phyloP scores from a whole-genome alignment of 1,139 yeast species.

The Hyphopichia buzzinii region DNA sequence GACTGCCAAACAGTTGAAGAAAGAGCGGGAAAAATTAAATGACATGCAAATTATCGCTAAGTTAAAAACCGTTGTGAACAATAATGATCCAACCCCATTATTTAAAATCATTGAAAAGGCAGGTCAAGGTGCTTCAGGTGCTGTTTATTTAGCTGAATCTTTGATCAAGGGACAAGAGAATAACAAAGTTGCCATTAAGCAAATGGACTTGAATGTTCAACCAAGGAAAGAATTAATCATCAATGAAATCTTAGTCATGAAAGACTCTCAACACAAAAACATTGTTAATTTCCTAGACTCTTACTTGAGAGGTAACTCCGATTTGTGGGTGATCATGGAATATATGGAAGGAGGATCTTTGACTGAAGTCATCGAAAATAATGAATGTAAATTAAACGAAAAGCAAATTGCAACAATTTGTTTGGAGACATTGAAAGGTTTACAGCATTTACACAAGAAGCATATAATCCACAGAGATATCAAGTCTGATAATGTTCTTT shows the following conservation, averaged over 20 bases:
- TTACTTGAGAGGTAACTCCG: constrained; percentile 40
- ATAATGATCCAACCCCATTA: constrained; percentile 77
- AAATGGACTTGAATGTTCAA: constrained; percentile 90
- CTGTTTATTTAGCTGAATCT: constrained; percentile 85
- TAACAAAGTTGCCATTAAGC: constrained; percentile 80
- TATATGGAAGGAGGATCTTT: constrained; percentile 79
- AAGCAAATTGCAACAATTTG: constrained; percentile 89
- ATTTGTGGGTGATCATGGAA: constrained; percentile 92
- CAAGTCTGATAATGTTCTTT: constrained; percentile 87
- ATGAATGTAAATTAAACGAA: constrained; percentile 63
- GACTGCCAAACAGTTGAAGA: constrained; percentile 49
- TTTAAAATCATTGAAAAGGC: constrained; percentile 91
- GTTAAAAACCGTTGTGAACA: constrained; percentile 78
- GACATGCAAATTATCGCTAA: constrained; percentile 86
- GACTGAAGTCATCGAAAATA: constrained; percentile 88
- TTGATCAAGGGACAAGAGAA: constrained; percentile 34
- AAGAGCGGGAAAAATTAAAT: constrained; percentile 69
- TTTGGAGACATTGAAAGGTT: constrained; percentile 85
- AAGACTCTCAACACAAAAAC: constrained; percentile 47
- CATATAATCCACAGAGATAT: constrained; percentile 95
- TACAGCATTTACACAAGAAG: constrained; percentile 85
- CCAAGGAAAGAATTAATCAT: constrained; percentile 91
- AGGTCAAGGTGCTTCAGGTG: constrained; percentile 99
- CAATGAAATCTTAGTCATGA: constrained; percentile 50
- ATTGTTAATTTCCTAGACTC: constrained; percentile 49